These are phyloP conservation scores for Pyricularia sp. DNA, from an alignment of 2,329 filamentous ascomycete species.

Conservation along the genomic window DNA sequence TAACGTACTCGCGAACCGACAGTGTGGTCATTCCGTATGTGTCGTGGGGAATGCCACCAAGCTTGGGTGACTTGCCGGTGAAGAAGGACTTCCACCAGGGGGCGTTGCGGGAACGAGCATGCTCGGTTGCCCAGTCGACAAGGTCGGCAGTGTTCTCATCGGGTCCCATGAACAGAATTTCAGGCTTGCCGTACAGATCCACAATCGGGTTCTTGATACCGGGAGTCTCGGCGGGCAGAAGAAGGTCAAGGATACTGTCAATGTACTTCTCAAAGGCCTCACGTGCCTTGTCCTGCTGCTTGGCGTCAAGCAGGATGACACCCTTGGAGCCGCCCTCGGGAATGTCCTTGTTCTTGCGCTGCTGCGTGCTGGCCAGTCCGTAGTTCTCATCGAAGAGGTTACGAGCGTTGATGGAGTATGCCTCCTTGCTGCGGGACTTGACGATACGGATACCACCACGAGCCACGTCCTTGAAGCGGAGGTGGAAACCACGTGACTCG, in stretches of 20 bases:
- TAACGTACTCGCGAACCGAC: conserved; percentile 90
- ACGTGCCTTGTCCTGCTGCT: conserved; percentile 84
- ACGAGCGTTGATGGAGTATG: conserved; percentile 91
- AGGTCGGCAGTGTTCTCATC: conserved; percentile 98
- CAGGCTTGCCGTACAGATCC: conserved; percentile 86
- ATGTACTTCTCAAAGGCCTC: conserved; percentile 99
- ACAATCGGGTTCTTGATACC: conserved; percentile 99
- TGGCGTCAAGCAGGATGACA: conserved; percentile 86
- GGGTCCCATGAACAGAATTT: conserved; percentile 97
- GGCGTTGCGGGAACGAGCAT: conserved; percentile 76
- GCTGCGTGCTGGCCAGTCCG: conserved; percentile 93
- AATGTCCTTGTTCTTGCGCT: conserved; percentile 99
- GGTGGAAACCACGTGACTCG: conserved; percentile 93
- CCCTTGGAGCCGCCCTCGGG: conserved; percentile 97
- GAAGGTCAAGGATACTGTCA: conserved; percentile 91
- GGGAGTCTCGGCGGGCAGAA: conserved; percentile 80
- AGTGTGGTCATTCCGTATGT: conserved; percentile 95
- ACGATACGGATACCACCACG: conserved; percentile 97
- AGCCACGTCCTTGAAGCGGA: conserved; percentile 94
- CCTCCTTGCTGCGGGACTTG: conserved; percentile 93
- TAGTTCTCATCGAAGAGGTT: conserved; percentile 99
- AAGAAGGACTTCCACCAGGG: conserved; percentile 99
- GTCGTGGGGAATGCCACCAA: conserved; percentile 96
- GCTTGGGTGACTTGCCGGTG: conserved; percentile 92
- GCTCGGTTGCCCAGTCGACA: conserved; percentile 97